Evolutionary conservation across 148 eudicot genomes (phyloP), one percentile per base, ranked within the genome.

Genomic region (Spergularia marina): DNA sequence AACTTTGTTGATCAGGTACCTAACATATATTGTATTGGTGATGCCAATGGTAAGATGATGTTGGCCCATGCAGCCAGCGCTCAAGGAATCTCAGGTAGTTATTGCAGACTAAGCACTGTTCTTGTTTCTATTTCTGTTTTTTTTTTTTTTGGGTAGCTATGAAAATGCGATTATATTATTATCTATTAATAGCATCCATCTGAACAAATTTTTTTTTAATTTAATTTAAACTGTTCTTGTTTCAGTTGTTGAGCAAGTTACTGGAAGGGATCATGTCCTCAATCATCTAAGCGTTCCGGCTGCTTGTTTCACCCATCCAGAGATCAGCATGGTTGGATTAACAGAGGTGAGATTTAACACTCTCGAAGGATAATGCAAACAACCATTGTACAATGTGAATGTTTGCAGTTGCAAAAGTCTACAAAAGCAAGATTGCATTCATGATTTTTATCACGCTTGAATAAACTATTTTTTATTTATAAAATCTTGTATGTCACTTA

Each of bases 31-130:
- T 96, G 99, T 84, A 96, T 96, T 77, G 99, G 99, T 83, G 99
- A 96, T 89, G 99, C 99, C 79, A 96, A 96, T 80, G 99, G 99
- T 58, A 92, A 91, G 85, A 77, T 96, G 93, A 96, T 96, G 99
- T 89, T 96, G 89, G 99, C 99, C 77, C 99, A 96, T 87, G 99
- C 99, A 70, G 97, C 99, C 62, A 96, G 99, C 82, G 99, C 99
- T 60, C 99, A 96, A 70, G 99, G 99, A 76, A 96, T 96, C 74
- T 96, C 99, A 78, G 99, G 99, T 70, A 83, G 11, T 44, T 69
- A 30, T 63, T 41, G 30, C 56, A 14, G 11, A 65, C 47, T 49
- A 52, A 66, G 23, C 58, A 53, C 0, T 70, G 73, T 65, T 34
- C 21, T 52, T 17, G n/a, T 25, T 23, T 23, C 25, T 23, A 1